Conservation (phyloP, 176 grass and related monocot genomes). For the Rhipidocladum racemiflorum region DNA sequence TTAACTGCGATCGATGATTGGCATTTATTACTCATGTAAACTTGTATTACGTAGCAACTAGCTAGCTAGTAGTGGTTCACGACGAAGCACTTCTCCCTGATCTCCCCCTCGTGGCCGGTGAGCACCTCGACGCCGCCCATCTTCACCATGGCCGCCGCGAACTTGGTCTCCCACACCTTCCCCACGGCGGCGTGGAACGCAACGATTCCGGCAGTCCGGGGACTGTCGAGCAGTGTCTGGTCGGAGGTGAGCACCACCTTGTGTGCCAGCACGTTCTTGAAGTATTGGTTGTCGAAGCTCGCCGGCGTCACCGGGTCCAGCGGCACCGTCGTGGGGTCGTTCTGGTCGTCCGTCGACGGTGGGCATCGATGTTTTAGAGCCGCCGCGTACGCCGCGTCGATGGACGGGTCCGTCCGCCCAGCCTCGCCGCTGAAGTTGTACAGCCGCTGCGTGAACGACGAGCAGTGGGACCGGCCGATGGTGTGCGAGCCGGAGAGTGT, state of each 20-base stretch:
- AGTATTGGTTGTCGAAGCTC: slow-evolving; percentile 49
- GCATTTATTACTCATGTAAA: neutral
- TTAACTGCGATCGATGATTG: neutral
- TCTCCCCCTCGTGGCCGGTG: slow-evolving; percentile 30
- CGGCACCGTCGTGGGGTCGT: slow-evolving; percentile 1
- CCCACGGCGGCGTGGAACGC: neutral
- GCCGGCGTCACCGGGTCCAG: slow-evolving; percentile 14
- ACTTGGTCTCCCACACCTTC: slow-evolving; percentile 14
- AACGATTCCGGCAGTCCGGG: neutral
- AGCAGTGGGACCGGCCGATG: slow-evolving; percentile 56
- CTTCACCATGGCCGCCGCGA: slow-evolving; percentile 36
- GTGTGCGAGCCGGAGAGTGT: slow-evolving; percentile 57
- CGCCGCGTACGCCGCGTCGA: slow-evolving; percentile 7
- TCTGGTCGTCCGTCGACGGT: neutral
- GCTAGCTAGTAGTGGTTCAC: slow-evolving; percentile 10
- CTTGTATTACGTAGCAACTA: neutral
- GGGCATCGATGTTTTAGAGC: slow-evolving; percentile 27
- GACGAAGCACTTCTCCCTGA: slow-evolving; percentile 35
- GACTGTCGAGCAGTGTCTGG: slow-evolving; percentile 31
- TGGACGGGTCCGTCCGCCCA: slow-evolving; percentile 12
- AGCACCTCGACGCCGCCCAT: slow-evolving; percentile 31
- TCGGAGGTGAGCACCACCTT: slow-evolving; percentile 45
- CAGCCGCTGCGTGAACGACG: slow-evolving; percentile 31
- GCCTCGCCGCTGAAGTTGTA: slow-evolving; percentile 29
- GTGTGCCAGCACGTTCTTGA: slow-evolving; percentile 39